Evolutionary conservation across 768 basidiomycete genomes (phyloP), one percentile per base, ranked within the genome.

Genomic region (Gautieria morchelliformis): DNA sequence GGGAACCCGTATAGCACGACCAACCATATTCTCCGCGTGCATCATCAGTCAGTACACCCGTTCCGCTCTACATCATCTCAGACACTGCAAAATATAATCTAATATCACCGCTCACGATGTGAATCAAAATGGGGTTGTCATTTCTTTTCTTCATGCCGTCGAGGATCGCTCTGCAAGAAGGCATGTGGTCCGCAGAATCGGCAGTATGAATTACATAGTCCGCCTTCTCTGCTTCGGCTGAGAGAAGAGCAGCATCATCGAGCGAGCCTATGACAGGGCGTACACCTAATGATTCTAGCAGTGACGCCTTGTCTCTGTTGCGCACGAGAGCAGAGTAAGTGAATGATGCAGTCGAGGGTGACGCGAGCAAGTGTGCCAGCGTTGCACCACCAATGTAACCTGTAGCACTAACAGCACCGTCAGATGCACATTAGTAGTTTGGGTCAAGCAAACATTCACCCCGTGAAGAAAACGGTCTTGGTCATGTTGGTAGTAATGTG

Each of bases 341-440:
- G 63, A 79, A 76, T 11, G 68, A 70, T 53, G 72, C 67, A 0
- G 70, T 63, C 24, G 68, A 69, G 11, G 74, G 71, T 60, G 81
- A 77, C 24, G 67, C 64, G 54, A 83, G 69, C 12, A 83, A 69
- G 37, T 70, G 73, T 2, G 70, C 59, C 4, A 83, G 71, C 27
- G 81, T 78, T 1, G 77, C 73, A 22, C 80, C 82, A 0, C 81
- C 80, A 46, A 82, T 78, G 65, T 82, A 84, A 6, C 80, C 81
- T 78, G 33, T 14, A 24, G 27, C 50, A 47, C 22, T 45, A 9
- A 9, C 19, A 52, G 48, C n/a, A 11, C 27, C 47, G 32, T n/a
- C 35, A 35, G 19, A 49, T 19, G 35, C 4, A 19, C 7, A 7
- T 42, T n/a, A 11, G 8, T 56, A n/a, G 12, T 47, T 5, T 35